Conservation (phyloP, 805 yeast genomes). For the Wickerhamia fluorescens region DNA sequence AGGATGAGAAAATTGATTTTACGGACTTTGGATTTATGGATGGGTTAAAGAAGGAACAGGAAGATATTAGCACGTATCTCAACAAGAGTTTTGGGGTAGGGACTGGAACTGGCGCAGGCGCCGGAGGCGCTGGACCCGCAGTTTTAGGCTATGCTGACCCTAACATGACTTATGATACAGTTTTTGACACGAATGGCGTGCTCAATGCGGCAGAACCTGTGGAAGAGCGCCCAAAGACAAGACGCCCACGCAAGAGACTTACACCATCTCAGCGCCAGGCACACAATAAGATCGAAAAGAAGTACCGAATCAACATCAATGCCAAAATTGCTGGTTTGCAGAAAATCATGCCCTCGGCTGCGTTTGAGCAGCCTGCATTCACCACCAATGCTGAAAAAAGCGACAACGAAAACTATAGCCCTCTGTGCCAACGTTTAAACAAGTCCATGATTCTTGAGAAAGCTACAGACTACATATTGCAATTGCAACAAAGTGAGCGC, state of each 20-base stretch:
- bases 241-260: slow-evolving; percentile 39
- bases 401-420: slow-evolving; percentile 6
- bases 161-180: too few relatives aligned
- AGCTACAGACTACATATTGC: slow-evolving; percentile 55
- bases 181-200: slow-evolving; percentile 24
- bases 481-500: slow-evolving; percentile 35
- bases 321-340: slow-evolving; percentile 64
- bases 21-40: too few relatives aligned
- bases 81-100: too few relatives aligned
- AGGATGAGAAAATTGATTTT: too few relatives aligned
- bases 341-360: slow-evolving; percentile 61
- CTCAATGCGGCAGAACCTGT: slow-evolving; percentile 6
- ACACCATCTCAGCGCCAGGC: slow-evolving; percentile 60
- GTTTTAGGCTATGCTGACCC: too few relatives aligned
- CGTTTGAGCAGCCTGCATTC: slow-evolving; percentile 55
- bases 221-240: too few relatives aligned
- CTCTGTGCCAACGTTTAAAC: slow-evolving; percentile 37
- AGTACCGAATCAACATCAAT: slow-evolving; percentile 65
- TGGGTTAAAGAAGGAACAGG: too few relatives aligned
- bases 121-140: too few relatives aligned
- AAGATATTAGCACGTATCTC: too few relatives aligned
- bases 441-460: slow-evolving; percentile 63
- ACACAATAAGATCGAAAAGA: slow-evolving; percentile 66
- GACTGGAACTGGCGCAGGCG: too few relatives aligned
- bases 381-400: slow-evolving; percentile 25